Evolutionary conservation across 345 rosid genomes (phyloP).

Genomic region (Ceriops tagal): DNA sequence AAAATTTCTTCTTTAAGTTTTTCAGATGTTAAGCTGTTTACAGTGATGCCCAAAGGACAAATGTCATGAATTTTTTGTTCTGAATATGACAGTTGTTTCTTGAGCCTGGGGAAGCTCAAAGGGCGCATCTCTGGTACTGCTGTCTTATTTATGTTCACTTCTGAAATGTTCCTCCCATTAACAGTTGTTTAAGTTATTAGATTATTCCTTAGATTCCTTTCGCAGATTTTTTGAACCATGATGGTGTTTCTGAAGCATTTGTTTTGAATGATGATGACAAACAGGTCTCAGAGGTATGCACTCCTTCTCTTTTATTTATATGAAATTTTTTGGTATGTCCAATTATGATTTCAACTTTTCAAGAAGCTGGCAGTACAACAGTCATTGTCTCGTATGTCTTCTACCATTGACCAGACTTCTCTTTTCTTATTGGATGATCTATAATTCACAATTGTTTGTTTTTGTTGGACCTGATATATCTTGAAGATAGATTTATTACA

Average conservation of each 20-base stretch:
- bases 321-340: constrained; percentile 5
- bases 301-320: constrained; percentile 12
- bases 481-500: constrained; percentile 1
- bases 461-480: neutral
- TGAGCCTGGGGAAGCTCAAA: constrained; percentile 76
- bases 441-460: neutral
- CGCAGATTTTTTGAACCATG: constrained; percentile 89
- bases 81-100: constrained; percentile 65
- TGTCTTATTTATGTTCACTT: constrained; percentile 7
- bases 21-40: neutral
- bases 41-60: neutral
- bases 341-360: neutral
- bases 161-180: constrained; percentile 4
- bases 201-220: constrained; percentile 67
- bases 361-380: no score
- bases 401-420: neutral
- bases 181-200: constrained; percentile 10
- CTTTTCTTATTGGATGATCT: no score
- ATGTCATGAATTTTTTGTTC: constrained; percentile 23
- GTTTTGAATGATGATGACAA: constrained; percentile 57
- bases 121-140: constrained; percentile 68
- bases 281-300: constrained; percentile 60
- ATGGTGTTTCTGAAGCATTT: constrained; percentile 62
- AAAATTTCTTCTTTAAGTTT: no score
- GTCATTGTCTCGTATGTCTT: neutral